phyloP scores from a whole-genome alignment of 768 basidiomycete species.

The Tephrocybe sp. region DNA sequence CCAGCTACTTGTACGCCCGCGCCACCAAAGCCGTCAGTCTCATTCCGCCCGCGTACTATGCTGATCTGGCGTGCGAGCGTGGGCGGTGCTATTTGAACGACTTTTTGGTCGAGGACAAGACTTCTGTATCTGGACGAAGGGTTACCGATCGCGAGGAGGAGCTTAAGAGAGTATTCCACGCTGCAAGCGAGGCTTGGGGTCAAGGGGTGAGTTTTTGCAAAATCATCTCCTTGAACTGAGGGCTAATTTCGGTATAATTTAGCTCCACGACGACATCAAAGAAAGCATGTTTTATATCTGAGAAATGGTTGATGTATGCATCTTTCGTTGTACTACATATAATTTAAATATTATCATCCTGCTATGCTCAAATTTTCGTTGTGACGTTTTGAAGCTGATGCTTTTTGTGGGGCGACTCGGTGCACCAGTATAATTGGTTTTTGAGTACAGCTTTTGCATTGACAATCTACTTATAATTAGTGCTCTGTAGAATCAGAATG shows the following conservation, averaged over 20 bases:
- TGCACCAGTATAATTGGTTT: no score
- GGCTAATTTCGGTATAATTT: slow-evolving; percentile 9
- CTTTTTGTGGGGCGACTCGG: no score
- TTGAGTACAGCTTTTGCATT: no score
- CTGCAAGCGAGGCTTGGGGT: slow-evolving; percentile 52
- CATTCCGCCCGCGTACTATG: slow-evolving; percentile 79
- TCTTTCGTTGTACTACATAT: neutral
- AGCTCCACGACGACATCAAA: slow-evolving; percentile 57
- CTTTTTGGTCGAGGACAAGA: slow-evolving; percentile 58
- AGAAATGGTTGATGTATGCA: neutral
- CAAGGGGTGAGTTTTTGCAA: slow-evolving; percentile 40
- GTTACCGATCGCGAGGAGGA: slow-evolving; percentile 38
- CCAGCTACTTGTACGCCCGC: slow-evolving; percentile 76
- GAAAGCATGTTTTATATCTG: slow-evolving; percentile 79
- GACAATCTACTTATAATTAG: no score
- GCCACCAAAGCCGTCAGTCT: slow-evolving; percentile 85
- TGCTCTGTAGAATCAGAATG: no score
- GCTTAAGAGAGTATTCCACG: slow-evolving; percentile 37
- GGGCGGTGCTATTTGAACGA: slow-evolving; percentile 77
- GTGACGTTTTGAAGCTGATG: no score
- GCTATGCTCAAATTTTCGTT: no score
- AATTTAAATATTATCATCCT: no score
- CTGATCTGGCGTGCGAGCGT: slow-evolving; percentile 81
- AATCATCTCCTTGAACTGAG: neutral
- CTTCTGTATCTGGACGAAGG: slow-evolving; percentile 31